Conservation (phyloP, 106 monocot species). For the Apostasia ramifera region DNA sequence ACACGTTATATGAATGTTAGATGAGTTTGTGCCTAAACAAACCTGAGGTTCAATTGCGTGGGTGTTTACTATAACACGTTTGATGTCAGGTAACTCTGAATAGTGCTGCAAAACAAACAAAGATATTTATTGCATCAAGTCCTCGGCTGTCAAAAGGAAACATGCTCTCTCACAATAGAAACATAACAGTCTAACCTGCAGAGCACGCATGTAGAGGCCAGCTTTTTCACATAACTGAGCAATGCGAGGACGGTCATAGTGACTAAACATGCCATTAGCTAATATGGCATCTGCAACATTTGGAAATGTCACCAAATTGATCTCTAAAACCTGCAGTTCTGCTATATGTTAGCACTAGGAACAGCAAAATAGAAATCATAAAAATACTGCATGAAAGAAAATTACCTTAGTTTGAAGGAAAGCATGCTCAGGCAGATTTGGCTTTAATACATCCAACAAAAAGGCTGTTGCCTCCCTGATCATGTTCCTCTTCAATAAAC, state of each 20-base stretch:
- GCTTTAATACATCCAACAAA: slow-evolving; percentile 96
- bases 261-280: slow-evolving; percentile 99
- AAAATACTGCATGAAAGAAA: not conserved
- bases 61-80: slow-evolving; percentile 96
- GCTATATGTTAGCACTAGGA: not conserved
- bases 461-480: slow-evolving; percentile 97
- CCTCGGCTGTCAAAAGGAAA: no score
- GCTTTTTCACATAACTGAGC: slow-evolving; percentile 98
- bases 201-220: slow-evolving; percentile 84
- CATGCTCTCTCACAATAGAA: not conserved
- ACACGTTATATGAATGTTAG: not conserved
- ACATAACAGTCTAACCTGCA: slow-evolving; percentile 54
- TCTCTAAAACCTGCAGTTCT: slow-evolving; percentile 77
- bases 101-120: slow-evolving; percentile 63
- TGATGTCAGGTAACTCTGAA: slow-evolving; percentile 90
- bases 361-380: not conserved
- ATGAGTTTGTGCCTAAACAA: slow-evolving; percentile 10
- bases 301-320: slow-evolving; percentile 96
- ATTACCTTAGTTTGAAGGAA: slow-evolving; percentile 94
- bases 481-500: slow-evolving; percentile 72
- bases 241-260: slow-evolving; percentile 95
- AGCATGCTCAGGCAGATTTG: slow-evolving; percentile 94
- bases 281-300: slow-evolving; percentile 99
- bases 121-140: not conserved
- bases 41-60: slow-evolving; percentile 99